These are phyloP conservation scores for Carpinus fangiana DNA, from an alignment of 306 rosid species.

Conservation along the genomic window DNA sequence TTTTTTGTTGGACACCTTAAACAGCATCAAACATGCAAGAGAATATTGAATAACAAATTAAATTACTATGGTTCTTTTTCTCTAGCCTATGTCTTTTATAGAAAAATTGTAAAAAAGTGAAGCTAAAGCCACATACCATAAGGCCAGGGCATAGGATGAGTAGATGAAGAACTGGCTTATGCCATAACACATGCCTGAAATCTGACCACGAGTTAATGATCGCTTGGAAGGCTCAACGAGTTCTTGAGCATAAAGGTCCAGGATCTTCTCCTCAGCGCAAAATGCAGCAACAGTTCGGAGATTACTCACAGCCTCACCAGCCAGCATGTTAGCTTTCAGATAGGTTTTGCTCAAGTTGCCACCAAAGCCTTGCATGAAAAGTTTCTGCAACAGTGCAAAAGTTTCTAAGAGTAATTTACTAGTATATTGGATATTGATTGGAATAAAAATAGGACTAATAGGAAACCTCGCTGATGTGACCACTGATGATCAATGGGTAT, in stretches of 20 bases:
- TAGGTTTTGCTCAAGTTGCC: slow-evolving; percentile 99
- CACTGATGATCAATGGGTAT: slow-evolving; percentile 83
- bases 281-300: slow-evolving; percentile 93
- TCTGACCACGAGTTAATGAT: slow-evolving; percentile 83
- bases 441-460: slow-evolving; percentile 20
- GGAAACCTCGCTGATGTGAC: slow-evolving; percentile 88
- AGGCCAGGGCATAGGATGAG: slow-evolving; percentile 94
- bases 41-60: neutral
- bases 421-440: neutral
- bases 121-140: slow-evolving; percentile 59
- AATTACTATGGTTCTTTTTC: neutral
- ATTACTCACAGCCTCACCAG: slow-evolving; percentile 96
- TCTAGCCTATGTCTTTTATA: slow-evolving; percentile 11
- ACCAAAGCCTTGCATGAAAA: slow-evolving; percentile 92
- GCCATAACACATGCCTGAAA: slow-evolving; percentile 88
- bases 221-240: slow-evolving; percentile 78
- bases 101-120: slow-evolving; percentile 3
- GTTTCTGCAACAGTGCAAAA: slow-evolving; percentile 55
- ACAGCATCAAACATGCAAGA: neutral
- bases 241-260: slow-evolving; percentile 76
- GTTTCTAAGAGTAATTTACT: neutral
- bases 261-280: slow-evolving; percentile 84
- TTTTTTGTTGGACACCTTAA: neutral
- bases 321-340: slow-evolving; percentile 90
- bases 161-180: slow-evolving; percentile 90